These are phyloP conservation scores for Trichosporon asahii DNA, from an alignment of 1,284 basidiomycete genomes.

Conservation along the genomic window DNA sequence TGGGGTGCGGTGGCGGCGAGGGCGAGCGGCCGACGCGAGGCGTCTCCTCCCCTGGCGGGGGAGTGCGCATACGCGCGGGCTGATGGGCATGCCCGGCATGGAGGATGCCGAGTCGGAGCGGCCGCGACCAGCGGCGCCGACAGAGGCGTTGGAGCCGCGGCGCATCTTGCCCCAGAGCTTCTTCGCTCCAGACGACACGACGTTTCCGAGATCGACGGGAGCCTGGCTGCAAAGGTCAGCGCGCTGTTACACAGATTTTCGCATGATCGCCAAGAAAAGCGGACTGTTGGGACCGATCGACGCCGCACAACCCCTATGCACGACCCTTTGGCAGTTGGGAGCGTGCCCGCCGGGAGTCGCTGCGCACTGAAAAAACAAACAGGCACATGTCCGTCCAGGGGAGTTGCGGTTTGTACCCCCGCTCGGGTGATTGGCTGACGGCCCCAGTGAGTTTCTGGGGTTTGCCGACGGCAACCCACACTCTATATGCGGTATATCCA, in stretches of 20 bases:
- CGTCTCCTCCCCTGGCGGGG: slow-evolving; percentile 18
- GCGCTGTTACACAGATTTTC: background rate
- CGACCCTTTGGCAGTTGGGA: background rate
- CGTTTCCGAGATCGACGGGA: slow-evolving; percentile 42
- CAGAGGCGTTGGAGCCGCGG: slow-evolving; percentile 22
- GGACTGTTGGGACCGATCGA: background rate
- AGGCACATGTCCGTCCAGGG: slow-evolving; percentile 1
- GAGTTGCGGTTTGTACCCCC: background rate
- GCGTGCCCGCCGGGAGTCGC: background rate
- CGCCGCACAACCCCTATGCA: background rate
- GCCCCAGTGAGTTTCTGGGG: background rate
- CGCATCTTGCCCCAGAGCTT: slow-evolving; percentile 46
- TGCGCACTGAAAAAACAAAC: background rate
- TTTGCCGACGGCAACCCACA: background rate
- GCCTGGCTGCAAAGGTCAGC: background rate
- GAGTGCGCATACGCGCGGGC: slow-evolving; percentile 3
- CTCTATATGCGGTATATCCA: slow-evolving; percentile 2
- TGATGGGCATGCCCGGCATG: background rate
- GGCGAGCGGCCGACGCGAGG: slow-evolving; percentile 21
- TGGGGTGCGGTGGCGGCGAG: slow-evolving; percentile 11
- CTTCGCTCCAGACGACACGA: slow-evolving; percentile 40
- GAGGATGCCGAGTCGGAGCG: slow-evolving; percentile 13
- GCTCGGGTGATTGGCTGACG: background rate
- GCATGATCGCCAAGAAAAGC: background rate
- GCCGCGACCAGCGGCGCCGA: background rate